Evolutionary conservation across 371 early-diverging fungal species (phyloP), one percentile per base, ranked within the genome.

Genomic region (Sporodiniella umbellata): DNA sequence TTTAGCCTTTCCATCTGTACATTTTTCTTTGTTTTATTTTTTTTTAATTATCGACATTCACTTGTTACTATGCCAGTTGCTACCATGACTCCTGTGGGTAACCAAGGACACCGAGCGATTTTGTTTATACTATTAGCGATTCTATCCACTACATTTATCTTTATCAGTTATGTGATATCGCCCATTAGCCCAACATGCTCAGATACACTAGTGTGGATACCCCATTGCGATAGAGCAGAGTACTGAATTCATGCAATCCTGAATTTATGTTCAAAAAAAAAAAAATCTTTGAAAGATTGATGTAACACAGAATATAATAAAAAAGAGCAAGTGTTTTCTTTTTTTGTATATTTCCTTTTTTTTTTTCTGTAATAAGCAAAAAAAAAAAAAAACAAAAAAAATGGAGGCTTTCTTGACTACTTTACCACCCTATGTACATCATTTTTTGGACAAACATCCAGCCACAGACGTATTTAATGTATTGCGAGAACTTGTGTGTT

Each of bases 391-490:
- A n/a, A n/a, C n/a, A n/a, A n/a, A n/a, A 10, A 37, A 33, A 22
- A 77, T 77, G 77, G 77, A 77, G 51, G 52, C 65, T 4, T 77
- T 77, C 57, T 43, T 77, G 15, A 58, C 62, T 8, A 77, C 73
- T 25, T 58, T 77, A 53, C 77, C 77, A 23, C 73, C 77, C 35
- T 72, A 73, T 54, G 77, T 77, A 6, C 78, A 77, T 54, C 56
- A 52, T 6, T 72, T 55, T 47, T 30, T 77, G 10, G 50, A 62
- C 35, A 64, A 61, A 40, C 58, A 73, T 39, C 74, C 78, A n/a
- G 48, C 62, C 1, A 68, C 70, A 10, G 78, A 77, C 24, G 62
- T 63, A 1, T 77, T 77, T 38, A 64, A 70, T 40, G 40, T 72
- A 3, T 58, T 77, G 17, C 56, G 56, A 39, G 78, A 77, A 37